These are phyloP conservation scores for Mimosa bimucronata DNA, from an alignment of 306 rosid species.

Conservation along the genomic window DNA sequence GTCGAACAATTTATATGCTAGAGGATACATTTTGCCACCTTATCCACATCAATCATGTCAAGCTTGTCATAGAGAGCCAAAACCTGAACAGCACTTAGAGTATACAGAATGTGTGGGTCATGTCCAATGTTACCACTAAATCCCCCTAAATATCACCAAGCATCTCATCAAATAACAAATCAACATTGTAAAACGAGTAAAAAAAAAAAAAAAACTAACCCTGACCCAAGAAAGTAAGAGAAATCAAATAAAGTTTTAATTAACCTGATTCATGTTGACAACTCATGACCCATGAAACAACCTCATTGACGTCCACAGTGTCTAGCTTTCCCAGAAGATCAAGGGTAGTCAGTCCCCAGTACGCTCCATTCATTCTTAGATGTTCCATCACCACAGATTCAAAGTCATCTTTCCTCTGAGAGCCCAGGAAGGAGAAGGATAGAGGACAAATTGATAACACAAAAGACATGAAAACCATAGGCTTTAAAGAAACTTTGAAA, in stretches of 20 bases:
- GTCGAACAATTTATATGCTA: conserved; percentile 28
- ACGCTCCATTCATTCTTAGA: conserved; percentile 88
- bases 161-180: conserved; percentile 20
- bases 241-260: not conserved
- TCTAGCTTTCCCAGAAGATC: conserved; percentile 80
- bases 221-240: conserved; percentile 2
- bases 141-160: conserved; percentile 65
- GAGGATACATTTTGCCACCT: conserved; percentile 89
- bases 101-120: conserved; percentile 76
- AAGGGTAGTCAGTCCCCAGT: conserved; percentile 85
- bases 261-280: conserved; percentile 86
- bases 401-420: conserved; percentile 77
- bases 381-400: conserved; percentile 87
- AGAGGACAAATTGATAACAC: not conserved
- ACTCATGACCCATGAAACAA: conserved; percentile 75
- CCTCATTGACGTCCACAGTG: conserved; percentile 63
- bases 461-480: not conserved
- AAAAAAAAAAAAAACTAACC: not conserved
- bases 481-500: conserved; percentile 8
- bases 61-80: conserved; percentile 78
- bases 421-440: not conserved
- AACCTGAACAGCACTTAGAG: conserved; percentile 88
- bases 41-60: conserved; percentile 61
- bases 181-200: not conserved
- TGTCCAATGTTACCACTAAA: conserved; percentile 89